phyloP scores from a whole-genome alignment of 2,329 filamentous ascomycete species.

The Reticulascus tulasneorum region DNA sequence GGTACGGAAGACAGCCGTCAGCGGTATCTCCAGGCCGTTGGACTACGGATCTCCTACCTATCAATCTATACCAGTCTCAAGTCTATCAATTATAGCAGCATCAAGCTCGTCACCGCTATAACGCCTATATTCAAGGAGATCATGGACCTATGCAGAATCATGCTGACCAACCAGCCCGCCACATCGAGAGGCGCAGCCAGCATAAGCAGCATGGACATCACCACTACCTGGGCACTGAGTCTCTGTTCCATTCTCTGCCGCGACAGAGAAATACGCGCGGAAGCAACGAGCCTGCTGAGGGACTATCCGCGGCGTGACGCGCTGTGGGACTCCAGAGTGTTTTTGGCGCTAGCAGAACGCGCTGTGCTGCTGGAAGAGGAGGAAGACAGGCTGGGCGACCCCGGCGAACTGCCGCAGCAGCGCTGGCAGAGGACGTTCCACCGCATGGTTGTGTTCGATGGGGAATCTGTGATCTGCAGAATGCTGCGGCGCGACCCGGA shows the following conservation, averaged over 20 bases:
- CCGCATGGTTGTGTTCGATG: too few species aligned
- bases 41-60: constrained; percentile 5
- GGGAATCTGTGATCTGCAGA: too few species aligned
- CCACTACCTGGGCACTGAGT: constrained; percentile 32
- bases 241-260: constrained; percentile 35
- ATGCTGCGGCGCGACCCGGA: too few species aligned
- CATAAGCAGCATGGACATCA: constrained; percentile 2
- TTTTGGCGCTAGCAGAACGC: constrained; percentile 33
- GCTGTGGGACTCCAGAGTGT: constrained; percentile 37
- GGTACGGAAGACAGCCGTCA: not conserved
- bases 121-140: constrained; percentile 1
- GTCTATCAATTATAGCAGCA: constrained; percentile 3
- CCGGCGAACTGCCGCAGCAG: too few species aligned
- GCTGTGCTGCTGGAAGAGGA: too few species aligned
- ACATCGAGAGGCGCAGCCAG: not conserved
- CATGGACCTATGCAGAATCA: not conserved
- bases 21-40: constrained; percentile 1
- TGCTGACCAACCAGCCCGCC: not conserved
- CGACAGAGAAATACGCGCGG: constrained; percentile 29
- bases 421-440: too few species aligned
- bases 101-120: not conserved
- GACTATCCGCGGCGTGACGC: constrained; percentile 39
- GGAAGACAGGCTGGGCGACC: too few species aligned
- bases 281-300: constrained; percentile 35
- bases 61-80: constrained; percentile 4